A percentile compares a stretch with the other conserved stretches of the same genome.
Evolutionary conservation across 2,329 filamentous ascomycete genomes (phyloP).

Genomic region (Trichoderma koningiopsis): DNA sequence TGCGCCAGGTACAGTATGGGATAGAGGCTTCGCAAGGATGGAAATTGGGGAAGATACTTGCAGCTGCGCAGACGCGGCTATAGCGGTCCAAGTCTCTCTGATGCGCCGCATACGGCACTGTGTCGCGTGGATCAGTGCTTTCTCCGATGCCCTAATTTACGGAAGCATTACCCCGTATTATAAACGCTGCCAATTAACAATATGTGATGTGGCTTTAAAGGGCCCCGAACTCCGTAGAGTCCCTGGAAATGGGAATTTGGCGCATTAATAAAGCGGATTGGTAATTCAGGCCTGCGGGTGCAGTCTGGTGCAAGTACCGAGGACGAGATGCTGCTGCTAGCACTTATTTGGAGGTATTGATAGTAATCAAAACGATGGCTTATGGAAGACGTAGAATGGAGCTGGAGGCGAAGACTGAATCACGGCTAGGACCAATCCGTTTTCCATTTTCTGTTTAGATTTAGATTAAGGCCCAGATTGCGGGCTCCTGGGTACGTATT

Average conservation of each 20-base stretch:
- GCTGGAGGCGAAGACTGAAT: not conserved
- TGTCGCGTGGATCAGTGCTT: slow-evolving; percentile 3
- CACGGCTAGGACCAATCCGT: not conserved
- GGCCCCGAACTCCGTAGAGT: slow-evolving; percentile 11
- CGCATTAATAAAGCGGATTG: slow-evolving; percentile 16
- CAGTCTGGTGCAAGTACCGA: not conserved
- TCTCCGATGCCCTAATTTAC: not conserved
- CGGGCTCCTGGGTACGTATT: not conserved
- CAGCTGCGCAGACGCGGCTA: not conserved
- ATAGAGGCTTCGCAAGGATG: not conserved
- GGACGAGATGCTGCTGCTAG: not conserved
- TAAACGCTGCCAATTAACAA: not conserved
- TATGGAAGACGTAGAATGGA: not conserved
- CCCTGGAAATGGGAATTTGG: not conserved
- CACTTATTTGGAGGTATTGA: not conserved
- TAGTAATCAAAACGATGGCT: not conserved
- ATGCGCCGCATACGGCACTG: not conserved
- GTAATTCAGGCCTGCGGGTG: not conserved
- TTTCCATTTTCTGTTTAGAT: not conserved
- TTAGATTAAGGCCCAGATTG: slow-evolving; percentile 5
- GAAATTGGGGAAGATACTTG: not conserved
- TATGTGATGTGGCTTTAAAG: not conserved
- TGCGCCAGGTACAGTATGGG: not conserved
- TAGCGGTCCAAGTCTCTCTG: not conserved
- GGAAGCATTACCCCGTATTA: not conserved